Conservation (phyloP, 129 eudicot genomes). For the Logfia minima region DNA sequence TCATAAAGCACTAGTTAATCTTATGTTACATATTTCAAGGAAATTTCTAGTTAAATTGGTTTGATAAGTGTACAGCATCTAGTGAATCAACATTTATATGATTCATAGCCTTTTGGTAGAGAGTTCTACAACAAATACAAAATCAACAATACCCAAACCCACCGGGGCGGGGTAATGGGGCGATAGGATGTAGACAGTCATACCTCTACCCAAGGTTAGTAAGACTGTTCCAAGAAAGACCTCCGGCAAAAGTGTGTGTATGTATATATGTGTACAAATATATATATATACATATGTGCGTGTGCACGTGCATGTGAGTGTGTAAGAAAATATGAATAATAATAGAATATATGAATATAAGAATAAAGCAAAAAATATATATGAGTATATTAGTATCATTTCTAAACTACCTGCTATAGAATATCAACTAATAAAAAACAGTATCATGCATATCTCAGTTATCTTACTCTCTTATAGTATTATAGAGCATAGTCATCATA, state of each 20-base stretch:
- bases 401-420: neutral
- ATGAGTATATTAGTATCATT: neutral
- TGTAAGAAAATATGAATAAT: no score
- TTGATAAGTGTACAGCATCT: neutral
- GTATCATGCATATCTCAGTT: neutral
- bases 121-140: neutral
- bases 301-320: neutral
- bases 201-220: no score
- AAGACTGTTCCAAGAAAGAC: no score
- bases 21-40: neutral
- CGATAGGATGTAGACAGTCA: conserved; percentile 13
- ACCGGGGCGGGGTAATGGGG: neutral
- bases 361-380: neutral
- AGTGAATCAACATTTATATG: neutral
- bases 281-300: no score
- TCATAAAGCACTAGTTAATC: conserved; percentile 5
- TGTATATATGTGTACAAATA: neutral
- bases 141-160: neutral
- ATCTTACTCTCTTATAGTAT: neutral
- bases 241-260: neutral
- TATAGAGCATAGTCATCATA: neutral
- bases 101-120: neutral
- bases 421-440: neutral
- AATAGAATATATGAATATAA: neutral
- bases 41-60: neutral